Evolutionary conservation across 1,284 basidiomycete species (phyloP).

Genomic region (Sporisorium graminicola): DNA sequence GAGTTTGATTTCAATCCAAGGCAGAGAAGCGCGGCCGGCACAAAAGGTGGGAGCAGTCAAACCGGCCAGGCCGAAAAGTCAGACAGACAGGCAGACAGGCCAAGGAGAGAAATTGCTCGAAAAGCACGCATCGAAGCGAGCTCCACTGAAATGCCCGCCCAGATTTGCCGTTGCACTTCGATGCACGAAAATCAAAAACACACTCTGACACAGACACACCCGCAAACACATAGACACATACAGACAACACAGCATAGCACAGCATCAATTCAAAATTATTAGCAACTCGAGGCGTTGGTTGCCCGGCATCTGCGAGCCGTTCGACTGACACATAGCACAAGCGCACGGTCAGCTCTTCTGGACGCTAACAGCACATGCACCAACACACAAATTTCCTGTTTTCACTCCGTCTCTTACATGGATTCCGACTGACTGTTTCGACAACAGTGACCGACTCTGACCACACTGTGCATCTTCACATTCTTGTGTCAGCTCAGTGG

Average conservation of each 20-base stretch:
- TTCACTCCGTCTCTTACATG: not conserved
- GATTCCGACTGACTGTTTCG: not conserved
- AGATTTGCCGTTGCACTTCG: constrained; percentile 16
- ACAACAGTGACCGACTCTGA: not conserved
- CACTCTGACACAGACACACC: not conserved
- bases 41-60: not conserved
- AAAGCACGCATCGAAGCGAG: constrained; percentile 25
- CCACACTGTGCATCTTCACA: not conserved
- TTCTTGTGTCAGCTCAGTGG: not conserved
- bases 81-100: not conserved
- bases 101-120: constrained; percentile 25
- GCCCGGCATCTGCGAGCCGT: constrained; percentile 36
- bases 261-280: not conserved
- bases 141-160: constrained; percentile 7
- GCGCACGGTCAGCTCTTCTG: not conserved
- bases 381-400: not conserved
- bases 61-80: not conserved
- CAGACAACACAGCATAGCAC: not conserved
- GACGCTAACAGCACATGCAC: not conserved
- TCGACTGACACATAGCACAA: not conserved
- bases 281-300: not conserved
- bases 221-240: not conserved
- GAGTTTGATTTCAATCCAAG: constrained; percentile 9
- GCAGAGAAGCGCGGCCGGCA: not conserved
- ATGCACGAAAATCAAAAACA: not conserved